Percentiles rank a stretch among this genome's conserved stretches.
phyloP scores from a whole-genome alignment of 2,329 filamentous ascomycete genomes.

The Penicillium sp. region DNA sequence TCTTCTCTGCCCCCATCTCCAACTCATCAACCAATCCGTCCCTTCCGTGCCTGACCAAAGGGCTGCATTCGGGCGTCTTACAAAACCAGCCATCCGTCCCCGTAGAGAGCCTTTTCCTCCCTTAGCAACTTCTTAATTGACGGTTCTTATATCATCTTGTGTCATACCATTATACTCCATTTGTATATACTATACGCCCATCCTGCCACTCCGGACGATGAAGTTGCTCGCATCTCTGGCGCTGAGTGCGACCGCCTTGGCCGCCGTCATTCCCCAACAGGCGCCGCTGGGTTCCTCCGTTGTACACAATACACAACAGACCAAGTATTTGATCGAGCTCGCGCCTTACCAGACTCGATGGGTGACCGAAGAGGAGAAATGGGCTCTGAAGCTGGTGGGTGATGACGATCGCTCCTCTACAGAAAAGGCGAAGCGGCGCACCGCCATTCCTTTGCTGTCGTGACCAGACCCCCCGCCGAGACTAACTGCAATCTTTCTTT shows the following conservation, averaged over 20 bases:
- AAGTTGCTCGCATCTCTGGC: conserved; percentile 31
- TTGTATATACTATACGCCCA: background rate
- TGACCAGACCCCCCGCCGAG: too few relatives aligned
- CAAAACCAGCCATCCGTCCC: too few relatives aligned
- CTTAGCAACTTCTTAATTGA: too few relatives aligned
- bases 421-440: too few relatives aligned
- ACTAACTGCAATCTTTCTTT: background rate
- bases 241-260: conserved; percentile 32
- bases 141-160: background rate
- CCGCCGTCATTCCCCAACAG: conserved; percentile 29
- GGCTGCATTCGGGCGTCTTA: too few relatives aligned
- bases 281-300: conserved; percentile 21
- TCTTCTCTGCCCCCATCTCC: too few relatives aligned
- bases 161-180: background rate
- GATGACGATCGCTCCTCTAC: too few relatives aligned
- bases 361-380: conserved; percentile 94
- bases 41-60: too few relatives aligned
- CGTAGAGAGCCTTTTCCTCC: too few relatives aligned
- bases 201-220: conserved; percentile 17
- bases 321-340: conserved; percentile 70
- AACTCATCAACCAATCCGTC: too few relatives aligned
- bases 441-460: too few relatives aligned
- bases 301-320: conserved; percentile 37
- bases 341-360: conserved; percentile 75
- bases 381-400: conserved; percentile 74